Base-by-base conservation (phyloP, 768 basidiomycete species). In the Dentipellis fragilis region DNA sequence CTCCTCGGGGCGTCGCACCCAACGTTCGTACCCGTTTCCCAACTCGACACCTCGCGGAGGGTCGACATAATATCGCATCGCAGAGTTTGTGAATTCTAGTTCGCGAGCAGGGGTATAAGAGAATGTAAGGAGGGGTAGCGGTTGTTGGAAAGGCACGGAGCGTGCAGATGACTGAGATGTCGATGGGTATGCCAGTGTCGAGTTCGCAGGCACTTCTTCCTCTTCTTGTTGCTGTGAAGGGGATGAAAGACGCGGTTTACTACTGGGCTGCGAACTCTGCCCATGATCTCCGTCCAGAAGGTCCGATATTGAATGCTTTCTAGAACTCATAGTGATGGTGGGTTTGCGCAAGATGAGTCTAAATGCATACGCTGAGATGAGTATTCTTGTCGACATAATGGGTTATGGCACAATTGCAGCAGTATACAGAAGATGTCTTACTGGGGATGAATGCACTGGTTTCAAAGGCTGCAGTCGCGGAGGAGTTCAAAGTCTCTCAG, bases 31-130 rank as follows among this genome's bases (percentile, higher is more conserved):
- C 0, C 85, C 87, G 67, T 83, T 77, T 0, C 74, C 70, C 2
- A 93, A 76, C 59, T 87, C 77, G 0, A 86, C 87, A 7, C 76
- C 73, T 6, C 61, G 68, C 3, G 88, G 90, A 10, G 89, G 88
- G 49, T 80, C 74, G 47, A 81, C 73, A 60, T 80, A 89, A 66
- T 87, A 90, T 50, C 83, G 77, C 72, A 91, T 61, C 0, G 87
- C 83, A 16, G 83, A 77, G 65, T 92, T 75, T 17, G 75, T 76
- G 67, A 89, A 89, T 56, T 80, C 75, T 23, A 86, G 77, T 12
- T 68, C 70, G 51, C 79, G 80, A 8, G 67, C 39, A 4, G 80
- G 70, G 14, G 77, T 78, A 63, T 88, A 88, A 8, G 88, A 90
- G 67, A 89, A 91, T 0, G 87, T 80, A 21, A 83, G 72, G 8